phyloP scores from a whole-genome alignment of 257 asterid genomes.

The Scutellaria galericulata region DNA sequence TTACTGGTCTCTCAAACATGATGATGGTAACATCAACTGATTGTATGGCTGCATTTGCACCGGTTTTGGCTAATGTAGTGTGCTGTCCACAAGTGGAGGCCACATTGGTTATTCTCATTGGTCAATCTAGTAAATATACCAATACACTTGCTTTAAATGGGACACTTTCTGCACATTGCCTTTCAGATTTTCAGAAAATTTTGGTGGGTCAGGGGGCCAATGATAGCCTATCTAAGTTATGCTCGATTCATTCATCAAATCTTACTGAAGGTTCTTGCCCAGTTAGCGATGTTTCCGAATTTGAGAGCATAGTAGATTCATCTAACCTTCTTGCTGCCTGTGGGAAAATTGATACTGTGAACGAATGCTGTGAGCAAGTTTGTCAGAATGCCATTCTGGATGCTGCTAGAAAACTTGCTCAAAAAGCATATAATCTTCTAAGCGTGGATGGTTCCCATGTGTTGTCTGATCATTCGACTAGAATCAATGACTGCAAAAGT shows the following conservation, averaged over 20 bases:
- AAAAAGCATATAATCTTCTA: conserved; percentile 65
- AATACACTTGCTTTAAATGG: conserved; percentile 72
- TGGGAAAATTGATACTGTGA: conserved; percentile 75
- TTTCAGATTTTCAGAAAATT: conserved; percentile 80
- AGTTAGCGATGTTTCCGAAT: conserved; percentile 66
- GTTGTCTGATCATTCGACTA: conserved; percentile 68
- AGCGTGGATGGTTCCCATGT: conserved; percentile 55
- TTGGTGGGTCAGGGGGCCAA: conserved; percentile 91
- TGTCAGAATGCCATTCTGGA: conserved; percentile 88
- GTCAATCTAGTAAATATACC: conserved; percentile 76
- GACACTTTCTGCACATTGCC: conserved; percentile 73
- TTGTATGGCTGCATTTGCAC: conserved; percentile 92
- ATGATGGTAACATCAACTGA: conserved; percentile 77
- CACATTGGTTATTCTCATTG: conserved; percentile 75
- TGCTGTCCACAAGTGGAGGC: conserved; percentile 99
- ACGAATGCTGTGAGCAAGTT: conserved; percentile 92
- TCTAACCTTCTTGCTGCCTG: conserved; percentile 82
- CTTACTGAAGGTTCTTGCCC: conserved; percentile 97
- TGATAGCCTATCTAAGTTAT: conserved; percentile 64
- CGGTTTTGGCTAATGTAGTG: conserved; percentile 83
- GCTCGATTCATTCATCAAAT: conserved; percentile 76
- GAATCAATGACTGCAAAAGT: conserved; percentile 75
- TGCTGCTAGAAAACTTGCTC: conserved; percentile 83
- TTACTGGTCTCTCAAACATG: conserved; percentile 65
- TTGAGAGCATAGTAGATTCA: conserved; percentile 75